Evolutionary conservation across 2,329 filamentous ascomycete species (phyloP).

Genomic region (Aspergillus puulaauensis): DNA sequence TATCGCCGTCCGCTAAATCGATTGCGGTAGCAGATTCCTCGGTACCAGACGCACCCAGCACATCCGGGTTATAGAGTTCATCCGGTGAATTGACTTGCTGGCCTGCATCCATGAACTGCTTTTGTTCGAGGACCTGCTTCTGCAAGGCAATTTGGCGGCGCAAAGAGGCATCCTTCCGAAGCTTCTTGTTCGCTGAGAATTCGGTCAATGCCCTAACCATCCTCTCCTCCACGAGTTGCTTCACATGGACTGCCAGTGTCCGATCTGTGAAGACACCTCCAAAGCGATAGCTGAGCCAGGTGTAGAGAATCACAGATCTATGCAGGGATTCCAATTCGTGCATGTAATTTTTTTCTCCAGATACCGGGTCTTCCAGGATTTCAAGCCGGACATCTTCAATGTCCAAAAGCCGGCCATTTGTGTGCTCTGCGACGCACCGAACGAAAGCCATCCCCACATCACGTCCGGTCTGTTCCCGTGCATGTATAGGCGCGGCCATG

Average conservation of each 20-base stretch:
- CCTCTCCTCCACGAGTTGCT: constrained; percentile 71
- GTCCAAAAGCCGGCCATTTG: constrained; percentile 67
- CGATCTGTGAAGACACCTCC: constrained; percentile 75
- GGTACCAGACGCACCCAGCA: constrained; percentile 17
- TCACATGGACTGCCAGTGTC: constrained; percentile 74
- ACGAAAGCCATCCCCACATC: constrained; percentile 65
- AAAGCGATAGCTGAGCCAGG: constrained; percentile 92
- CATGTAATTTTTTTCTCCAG: constrained; percentile 58
- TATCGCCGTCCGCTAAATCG: not conserved
- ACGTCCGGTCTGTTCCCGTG: constrained; percentile 47
- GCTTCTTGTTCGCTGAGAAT: constrained; percentile 51
- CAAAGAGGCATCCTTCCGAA: constrained; percentile 40
- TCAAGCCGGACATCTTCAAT: constrained; percentile 71
- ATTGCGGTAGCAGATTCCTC: constrained; percentile 7
- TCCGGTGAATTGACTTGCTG: constrained; percentile 14
- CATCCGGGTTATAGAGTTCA: constrained; percentile 12
- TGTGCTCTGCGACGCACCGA: constrained; percentile 65
- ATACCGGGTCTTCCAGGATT: constrained; percentile 60
- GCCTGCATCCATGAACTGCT: constrained; percentile 24
- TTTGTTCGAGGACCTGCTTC: constrained; percentile 33
- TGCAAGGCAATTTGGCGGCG: constrained; percentile 38
- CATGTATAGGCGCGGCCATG: constrained; percentile 65
- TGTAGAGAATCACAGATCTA: constrained; percentile 77
- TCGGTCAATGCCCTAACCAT: constrained; percentile 65
- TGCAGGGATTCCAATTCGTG: constrained; percentile 73